These are phyloP conservation scores for Tulasnella sp. DNA, from an alignment of 768 basidiomycete genomes.

Conservation along the genomic window DNA sequence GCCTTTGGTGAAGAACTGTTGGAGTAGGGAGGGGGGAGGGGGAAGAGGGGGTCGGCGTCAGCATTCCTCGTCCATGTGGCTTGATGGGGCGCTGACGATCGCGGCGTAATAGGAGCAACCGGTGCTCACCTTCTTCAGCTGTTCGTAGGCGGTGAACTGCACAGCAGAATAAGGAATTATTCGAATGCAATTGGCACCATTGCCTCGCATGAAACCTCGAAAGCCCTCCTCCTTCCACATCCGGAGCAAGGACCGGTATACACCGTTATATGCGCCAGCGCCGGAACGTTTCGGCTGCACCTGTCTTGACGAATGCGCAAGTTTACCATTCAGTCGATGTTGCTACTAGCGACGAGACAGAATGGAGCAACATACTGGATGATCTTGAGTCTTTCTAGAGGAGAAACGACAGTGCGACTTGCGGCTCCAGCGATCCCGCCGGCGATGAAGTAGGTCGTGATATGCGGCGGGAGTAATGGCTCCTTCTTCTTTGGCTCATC, in stretches of 20 bases:
- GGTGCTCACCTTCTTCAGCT: conserved; percentile 69
- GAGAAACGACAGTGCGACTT: conserved; percentile 87
- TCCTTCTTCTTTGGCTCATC: conserved; percentile 13
- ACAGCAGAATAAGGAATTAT: conserved; percentile 78
- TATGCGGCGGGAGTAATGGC: conserved; percentile 34
- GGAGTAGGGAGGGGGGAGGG: neutral
- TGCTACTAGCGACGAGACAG: conserved; percentile 13
- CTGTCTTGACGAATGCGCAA: conserved; percentile 54
- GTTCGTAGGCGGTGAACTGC: conserved; percentile 63
- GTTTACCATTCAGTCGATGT: conserved; percentile 14
- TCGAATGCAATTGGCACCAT: conserved; percentile 78
- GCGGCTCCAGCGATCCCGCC: conserved; percentile 58
- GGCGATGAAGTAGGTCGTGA: conserved; percentile 51
- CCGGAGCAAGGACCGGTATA: conserved; percentile 74
- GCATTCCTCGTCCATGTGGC: neutral
- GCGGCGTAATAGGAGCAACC: neutral
- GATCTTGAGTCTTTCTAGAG: conserved; percentile 90
- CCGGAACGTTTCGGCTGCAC: conserved; percentile 66
- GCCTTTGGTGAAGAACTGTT: conserved; percentile 63
- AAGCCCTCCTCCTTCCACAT: conserved; percentile 96
- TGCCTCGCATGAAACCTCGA: conserved; percentile 89
- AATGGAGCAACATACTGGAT: conserved; percentile 66
- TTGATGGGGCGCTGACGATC: neutral
- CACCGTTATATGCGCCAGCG: conserved; percentile 70
- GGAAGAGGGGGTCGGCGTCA: neutral